These are phyloP conservation scores for Perilla frutescens DNA, from an alignment of 257 asterid species.

Conservation along the genomic window DNA sequence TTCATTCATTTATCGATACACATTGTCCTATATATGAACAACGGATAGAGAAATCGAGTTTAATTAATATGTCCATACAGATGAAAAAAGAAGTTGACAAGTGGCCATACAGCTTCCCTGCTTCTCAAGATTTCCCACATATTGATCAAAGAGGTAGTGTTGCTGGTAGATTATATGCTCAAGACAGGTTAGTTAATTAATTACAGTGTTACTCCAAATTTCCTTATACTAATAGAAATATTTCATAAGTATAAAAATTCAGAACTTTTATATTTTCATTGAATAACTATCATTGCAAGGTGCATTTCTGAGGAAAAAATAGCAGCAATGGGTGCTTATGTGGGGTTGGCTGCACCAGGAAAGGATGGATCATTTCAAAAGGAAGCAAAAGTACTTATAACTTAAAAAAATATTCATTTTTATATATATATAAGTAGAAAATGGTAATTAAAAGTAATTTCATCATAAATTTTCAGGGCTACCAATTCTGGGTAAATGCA, in stretches of 20 bases:
- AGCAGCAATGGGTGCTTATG: constrained; percentile 63
- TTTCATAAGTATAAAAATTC: neutral
- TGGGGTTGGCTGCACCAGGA: constrained; percentile 82
- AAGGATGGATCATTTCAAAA: constrained; percentile 72
- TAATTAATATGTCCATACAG: constrained; percentile 24
- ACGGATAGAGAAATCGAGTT: neutral
- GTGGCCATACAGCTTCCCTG: constrained; percentile 89
- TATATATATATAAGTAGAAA: too few species aligned
- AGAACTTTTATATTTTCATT: neutral
- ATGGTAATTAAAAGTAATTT: neutral
- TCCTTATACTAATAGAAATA: neutral
- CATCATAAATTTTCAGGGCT: constrained; percentile 14
- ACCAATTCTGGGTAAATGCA: constrained; percentile 78
- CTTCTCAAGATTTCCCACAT: constrained; percentile 64
- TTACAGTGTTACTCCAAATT: neutral
- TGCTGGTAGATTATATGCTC: constrained; percentile 61
- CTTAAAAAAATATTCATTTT: neutral
- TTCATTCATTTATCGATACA: neutral
- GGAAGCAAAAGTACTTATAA: constrained; percentile 41
- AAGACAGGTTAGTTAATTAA: constrained; percentile 62
- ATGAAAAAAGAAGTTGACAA: constrained; percentile 49
- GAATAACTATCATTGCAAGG: constrained; percentile 2
- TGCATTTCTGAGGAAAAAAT: constrained; percentile 17
- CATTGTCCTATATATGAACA: neutral
- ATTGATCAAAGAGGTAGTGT: constrained; percentile 62